Conservation (phyloP, 805 yeast genomes). For the Spathaspora passalidarum region DNA sequence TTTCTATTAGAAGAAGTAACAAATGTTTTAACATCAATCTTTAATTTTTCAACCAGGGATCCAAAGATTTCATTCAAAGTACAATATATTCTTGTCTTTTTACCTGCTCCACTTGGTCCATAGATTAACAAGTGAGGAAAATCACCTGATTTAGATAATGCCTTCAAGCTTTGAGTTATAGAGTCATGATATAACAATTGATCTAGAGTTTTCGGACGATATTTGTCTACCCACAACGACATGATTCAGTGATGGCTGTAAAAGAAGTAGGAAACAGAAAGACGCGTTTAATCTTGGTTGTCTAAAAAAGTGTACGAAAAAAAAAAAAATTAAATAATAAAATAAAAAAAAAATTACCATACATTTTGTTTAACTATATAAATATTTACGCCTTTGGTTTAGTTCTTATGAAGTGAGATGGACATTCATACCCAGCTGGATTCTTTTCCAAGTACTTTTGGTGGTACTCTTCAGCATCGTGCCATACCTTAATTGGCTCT, state of each 20-base stretch:
- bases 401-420: conserved; percentile 78
- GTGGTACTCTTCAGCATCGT: conserved; percentile 96
- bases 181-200: conserved; percentile 64
- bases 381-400: conserved; percentile 42
- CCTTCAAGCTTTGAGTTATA: conserved; percentile 60
- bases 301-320: no score
- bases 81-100: conserved; percentile 87
- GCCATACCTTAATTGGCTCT: conserved; percentile 65
- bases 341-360: neutral
- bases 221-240: conserved; percentile 97
- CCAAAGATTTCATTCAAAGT: conserved; percentile 81
- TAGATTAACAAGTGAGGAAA: conserved; percentile 90
- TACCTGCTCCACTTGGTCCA: conserved; percentile 97
- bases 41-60: conserved; percentile 68
- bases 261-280: neutral
- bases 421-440: conserved; percentile 87
- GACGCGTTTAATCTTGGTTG: neutral
- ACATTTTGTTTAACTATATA: neutral
- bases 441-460: conserved; percentile 77
- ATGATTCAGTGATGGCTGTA: conserved; percentile 29
- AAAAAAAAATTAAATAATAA: neutral
- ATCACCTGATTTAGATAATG: conserved; percentile 69
- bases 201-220: conserved; percentile 71
- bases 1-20: conserved; percentile 71
- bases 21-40: conserved; percentile 86